Base-by-base conservation (phyloP, 495 filamentous ascomycete genomes). In the Glonium stellatum region DNA sequence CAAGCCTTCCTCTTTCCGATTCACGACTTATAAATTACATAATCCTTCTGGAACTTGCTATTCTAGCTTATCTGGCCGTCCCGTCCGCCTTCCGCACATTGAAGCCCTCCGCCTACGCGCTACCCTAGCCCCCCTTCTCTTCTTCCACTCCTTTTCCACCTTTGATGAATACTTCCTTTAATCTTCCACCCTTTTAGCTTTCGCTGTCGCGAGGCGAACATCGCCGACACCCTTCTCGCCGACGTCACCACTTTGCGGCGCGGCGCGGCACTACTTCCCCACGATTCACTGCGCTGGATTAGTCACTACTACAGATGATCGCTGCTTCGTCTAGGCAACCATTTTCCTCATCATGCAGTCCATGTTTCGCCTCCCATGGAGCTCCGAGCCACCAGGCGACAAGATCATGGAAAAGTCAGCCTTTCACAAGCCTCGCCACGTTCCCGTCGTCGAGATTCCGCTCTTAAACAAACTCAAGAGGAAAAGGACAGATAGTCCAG, bases 321-420 rank as follows among this genome's bases (percentile, higher is more conserved):
- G 61, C 39, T 62, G 67, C 49, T 57, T 55, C 53, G 23, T 59
- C 59, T 67, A 64, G 64, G 55, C 55, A 54, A 47, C 59, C 58
- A 57, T 46, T 25, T 54, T 46, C 48, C 34, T 41, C 61, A 66
- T 55, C 58, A 75, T 75, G 71, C 73, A 75, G 59, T 71, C 65
- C 54, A 70, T 75, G 41, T 74, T 73, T 61, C 64, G 71, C 25
- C 64, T 75, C 13, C 66, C 71, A 19, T 74, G 72, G 72, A 63
- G 67, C 55, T 65, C 68, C 60, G 71, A 73, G 42, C 60, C 64
- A 35, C 62, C 68, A 44, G 61, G 69, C 58, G 65, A 71, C 59
- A 68, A 65, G 47, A 65, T 65, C 61, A 67, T 68, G 58, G 69
- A 70, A 25, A 69, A 68, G 57, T 36, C 61, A 5, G 58, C 62